These are phyloP conservation scores for Dinochytrium kinnereticum DNA, from an alignment of 371 early-diverging fungal genomes.

Conservation along the genomic window DNA sequence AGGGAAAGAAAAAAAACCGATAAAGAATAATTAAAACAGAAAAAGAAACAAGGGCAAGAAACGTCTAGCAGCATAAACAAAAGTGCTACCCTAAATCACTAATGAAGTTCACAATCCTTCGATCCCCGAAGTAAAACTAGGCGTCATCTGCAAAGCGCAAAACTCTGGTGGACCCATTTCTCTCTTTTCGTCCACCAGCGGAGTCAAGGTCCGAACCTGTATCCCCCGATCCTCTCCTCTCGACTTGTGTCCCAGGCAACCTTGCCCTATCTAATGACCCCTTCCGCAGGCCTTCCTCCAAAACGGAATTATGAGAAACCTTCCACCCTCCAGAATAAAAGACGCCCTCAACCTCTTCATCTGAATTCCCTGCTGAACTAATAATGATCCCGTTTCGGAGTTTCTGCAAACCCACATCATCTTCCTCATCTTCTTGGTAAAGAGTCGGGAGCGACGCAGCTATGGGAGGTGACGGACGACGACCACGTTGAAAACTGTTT, in stretches of 20 bases:
- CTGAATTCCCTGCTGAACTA: not conserved
- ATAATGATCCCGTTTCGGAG: not conserved
- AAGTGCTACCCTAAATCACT: not conserved
- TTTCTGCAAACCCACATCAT: not conserved
- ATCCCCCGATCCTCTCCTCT: not conserved
- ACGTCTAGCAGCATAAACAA: not conserved
- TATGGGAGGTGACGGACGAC: too few relatives aligned
- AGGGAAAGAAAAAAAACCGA: not conserved
- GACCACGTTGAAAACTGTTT: too few relatives aligned
- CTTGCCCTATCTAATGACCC: not conserved
- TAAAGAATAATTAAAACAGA: not conserved
- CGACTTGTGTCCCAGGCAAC: not conserved
- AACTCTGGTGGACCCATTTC: not conserved
- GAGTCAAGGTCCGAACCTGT: not conserved
- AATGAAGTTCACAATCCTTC: not conserved
- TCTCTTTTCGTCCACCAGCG: not conserved
- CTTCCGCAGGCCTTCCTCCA: not conserved
- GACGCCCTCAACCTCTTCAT: not conserved
- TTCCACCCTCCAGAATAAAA: not conserved
- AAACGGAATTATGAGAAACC: not conserved
- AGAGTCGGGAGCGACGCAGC: not conserved
- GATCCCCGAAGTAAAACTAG: not conserved
- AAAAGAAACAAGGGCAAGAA: not conserved
- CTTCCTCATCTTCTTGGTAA: not conserved
- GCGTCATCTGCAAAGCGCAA: constrained; percentile 7